Evolutionary conservation across 331 rosid species (phyloP), one percentile per base, ranked within the genome.

Genomic region (Malus hybrid): DNA sequence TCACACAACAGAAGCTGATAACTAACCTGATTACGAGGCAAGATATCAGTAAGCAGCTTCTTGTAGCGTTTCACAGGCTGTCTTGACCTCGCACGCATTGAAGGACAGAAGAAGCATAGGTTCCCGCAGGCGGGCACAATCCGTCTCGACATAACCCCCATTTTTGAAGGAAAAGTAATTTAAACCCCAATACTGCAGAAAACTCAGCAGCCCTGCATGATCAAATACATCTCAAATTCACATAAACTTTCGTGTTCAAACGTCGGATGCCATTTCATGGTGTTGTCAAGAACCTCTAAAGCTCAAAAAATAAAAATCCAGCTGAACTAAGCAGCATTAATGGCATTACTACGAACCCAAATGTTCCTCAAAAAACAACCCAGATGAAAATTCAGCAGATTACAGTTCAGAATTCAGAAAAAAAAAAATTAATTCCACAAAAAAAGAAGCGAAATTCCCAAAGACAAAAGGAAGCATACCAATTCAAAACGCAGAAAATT

Each of bases 61-160:
- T 92, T 92, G 86, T 92, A 94, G 56, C 97, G 99, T 81, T 94
- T 94, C 77, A 94, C 97, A 0, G 97, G 99, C 74, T 94, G 97
- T 68, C 99, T 86, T 8, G 99, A 94, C 70, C 99, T 90, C 10
- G 99, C 93, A 55, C 97, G 85, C 85, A 94, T 72, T 5, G 99
- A 75, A 75, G 99, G 99, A 81, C 99, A 94, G 75, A 89, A 77
- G 81, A 86, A 85, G 86, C 97, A 94, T 83, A 94, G 90, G 90
- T 83, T 92, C 70, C 93, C 96, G 67, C 97, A 92, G 88, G 77
- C 97, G 7, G 99, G 99, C 72, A 94, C 92, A 27, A 91, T 94
- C 86, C 90, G 96, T 96, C 99, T 85, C 22, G 99, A 92, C 93
- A 92, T 86, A 80, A 92, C 99, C 96, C 97, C 97, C 97, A 92